These are phyloP conservation scores for Salix suchowensis DNA, from an alignment of 345 rosid species.

Conservation along the genomic window DNA sequence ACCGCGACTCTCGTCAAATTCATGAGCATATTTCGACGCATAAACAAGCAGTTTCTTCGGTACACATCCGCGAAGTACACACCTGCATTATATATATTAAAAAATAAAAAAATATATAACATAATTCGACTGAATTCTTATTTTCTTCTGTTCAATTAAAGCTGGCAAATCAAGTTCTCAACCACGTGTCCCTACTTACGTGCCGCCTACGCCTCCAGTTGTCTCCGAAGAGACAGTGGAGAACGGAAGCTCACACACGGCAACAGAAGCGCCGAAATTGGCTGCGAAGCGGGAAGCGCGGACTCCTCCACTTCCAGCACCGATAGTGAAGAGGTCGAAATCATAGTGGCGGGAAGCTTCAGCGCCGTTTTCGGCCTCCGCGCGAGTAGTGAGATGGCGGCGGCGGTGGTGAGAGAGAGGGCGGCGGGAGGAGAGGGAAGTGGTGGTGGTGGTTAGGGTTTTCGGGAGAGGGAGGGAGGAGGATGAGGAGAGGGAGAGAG, in stretches of 20 bases:
- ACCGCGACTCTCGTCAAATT: slow-evolving; percentile 87
- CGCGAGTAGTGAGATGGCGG: slow-evolving; percentile 43
- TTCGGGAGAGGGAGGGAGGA: slow-evolving; percentile 24
- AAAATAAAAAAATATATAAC: not conserved
- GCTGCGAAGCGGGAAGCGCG: slow-evolving; percentile 93
- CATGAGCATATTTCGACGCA: slow-evolving; percentile 79
- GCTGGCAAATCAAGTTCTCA: not conserved
- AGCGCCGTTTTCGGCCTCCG: slow-evolving; percentile 56
- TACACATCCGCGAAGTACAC: slow-evolving; percentile 95
- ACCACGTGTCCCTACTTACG: slow-evolving; percentile 51
- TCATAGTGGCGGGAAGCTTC: slow-evolving; percentile 57
- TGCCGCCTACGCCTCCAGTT: slow-evolving; percentile 92
- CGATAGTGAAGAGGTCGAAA: slow-evolving; percentile 92
- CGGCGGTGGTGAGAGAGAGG: slow-evolving; percentile 17
- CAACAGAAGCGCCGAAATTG: slow-evolving; percentile 80
- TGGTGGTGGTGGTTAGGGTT: slow-evolving; percentile 25
- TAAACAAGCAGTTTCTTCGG: slow-evolving; percentile 94
- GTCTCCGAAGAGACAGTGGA: slow-evolving; percentile 85
- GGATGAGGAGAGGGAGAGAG: slow-evolving; percentile 23
- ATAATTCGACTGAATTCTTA: not conserved
- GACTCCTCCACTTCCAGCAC: slow-evolving; percentile 96
- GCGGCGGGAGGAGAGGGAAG: slow-evolving; percentile 10
- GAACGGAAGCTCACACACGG: slow-evolving; percentile 94
- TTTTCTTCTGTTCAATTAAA: too few relatives aligned
- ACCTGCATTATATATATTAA: slow-evolving; percentile 31